Base-by-base conservation (phyloP, 805 yeast species). In the Candida mattraensis region DNA sequence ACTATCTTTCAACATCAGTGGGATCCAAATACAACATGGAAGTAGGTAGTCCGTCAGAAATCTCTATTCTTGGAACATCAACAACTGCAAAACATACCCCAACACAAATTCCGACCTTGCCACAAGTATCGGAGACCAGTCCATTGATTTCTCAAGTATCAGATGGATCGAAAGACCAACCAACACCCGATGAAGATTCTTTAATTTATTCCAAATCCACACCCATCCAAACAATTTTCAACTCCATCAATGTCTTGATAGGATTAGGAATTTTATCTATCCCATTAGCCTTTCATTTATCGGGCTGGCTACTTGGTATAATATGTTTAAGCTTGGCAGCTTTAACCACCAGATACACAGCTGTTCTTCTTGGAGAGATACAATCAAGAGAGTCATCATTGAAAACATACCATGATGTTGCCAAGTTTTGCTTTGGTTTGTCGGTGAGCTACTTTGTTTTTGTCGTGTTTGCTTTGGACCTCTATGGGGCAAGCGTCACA, bases 241-340 rank as follows among this genome's bases (percentile, higher is more conserved):
- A 85, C 49, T 80, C 89, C 1, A 78, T 84, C 31, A 85, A 85
- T 54, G 83, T 83, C 0, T 61, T 85, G 18, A 77, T 85, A 45
- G 94, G 94, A 0, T 74, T 85, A 24, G 93, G 91, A 2, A 67
- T 85, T 32, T 66, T 85, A 28, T 80, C 93, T 0, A 64, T 85
- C 31, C 89, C 94, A 0, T 64, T 79, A 42, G 94, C 84, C 2
- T 60, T 85, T 37, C 71, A 67, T 45, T 68, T 78, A 28, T 70
- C 88, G 1, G 94, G 94, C 3, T 78, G 87, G 82, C 48, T 77
- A 2, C 38, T 63, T 7, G 86, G 86, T 0, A 37, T 69, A 0
- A 15, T 67, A 1, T 47, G 71, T 6, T 49, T 80, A 14, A 30
- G 66, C 0, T 38, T 58, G 1, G 69, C 77, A 37, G 79, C 81